Evolutionary conservation across 306 rosid species (phyloP).

Genomic region (Carpinus viminea): DNA sequence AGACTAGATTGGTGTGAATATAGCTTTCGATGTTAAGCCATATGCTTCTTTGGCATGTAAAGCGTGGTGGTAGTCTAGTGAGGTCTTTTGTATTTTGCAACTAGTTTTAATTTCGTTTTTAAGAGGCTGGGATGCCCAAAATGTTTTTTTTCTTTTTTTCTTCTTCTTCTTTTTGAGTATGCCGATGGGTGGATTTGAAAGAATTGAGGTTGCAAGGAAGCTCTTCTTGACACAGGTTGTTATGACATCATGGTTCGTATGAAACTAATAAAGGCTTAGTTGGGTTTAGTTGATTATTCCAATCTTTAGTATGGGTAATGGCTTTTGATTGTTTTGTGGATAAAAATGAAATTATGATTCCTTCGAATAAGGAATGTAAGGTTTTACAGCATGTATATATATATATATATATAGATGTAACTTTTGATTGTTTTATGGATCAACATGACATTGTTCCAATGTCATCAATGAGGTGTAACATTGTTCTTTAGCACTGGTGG

Average conservation of each 20-base stretch:
- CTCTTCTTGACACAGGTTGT: not conserved
- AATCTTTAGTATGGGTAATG: not conserved
- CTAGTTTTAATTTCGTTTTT: not conserved
- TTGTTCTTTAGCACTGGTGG: slow-evolving; percentile 9
- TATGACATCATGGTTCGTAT: not conserved
- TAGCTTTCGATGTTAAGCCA: not conserved
- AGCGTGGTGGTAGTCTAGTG: not conserved
- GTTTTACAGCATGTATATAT: not conserved
- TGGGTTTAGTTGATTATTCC: not conserved
- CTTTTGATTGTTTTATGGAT: slow-evolving; percentile 2
- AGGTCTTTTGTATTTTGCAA: not conserved
- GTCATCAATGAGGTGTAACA: slow-evolving; percentile 9
- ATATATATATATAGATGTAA: not conserved
- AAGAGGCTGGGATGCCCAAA: not conserved
- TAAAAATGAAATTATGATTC: slow-evolving; percentile 7
- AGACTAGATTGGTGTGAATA: not conserved
- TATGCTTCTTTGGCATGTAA: not conserved
- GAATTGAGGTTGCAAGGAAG: not conserved
- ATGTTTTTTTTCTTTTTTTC: no score
- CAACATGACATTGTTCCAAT: not conserved
- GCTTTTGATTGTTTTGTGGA: slow-evolving; percentile 6
- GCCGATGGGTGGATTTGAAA: not conserved
- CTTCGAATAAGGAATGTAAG: not conserved
- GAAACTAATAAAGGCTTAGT: not conserved
- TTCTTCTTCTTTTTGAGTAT: not conserved